Base-by-base conservation (phyloP, 2,329 filamentous ascomycete genomes). In the Colletotrichum spinosum region DNA sequence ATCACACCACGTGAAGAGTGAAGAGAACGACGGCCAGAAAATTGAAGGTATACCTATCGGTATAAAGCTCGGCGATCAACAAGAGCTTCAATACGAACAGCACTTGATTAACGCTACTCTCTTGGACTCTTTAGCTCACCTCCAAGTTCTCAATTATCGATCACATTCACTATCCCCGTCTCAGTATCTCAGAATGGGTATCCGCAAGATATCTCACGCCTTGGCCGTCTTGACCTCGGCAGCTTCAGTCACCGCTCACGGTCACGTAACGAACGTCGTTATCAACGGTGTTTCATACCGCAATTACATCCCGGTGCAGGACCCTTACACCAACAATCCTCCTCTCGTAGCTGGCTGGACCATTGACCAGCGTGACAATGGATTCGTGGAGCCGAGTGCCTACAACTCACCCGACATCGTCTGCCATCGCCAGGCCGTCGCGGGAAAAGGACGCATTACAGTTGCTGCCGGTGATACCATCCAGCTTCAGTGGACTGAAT, bases 401-500 rank as follows among this genome's bases (percentile, higher is more conserved):
- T 83, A 81, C 65, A 69, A 66, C 15, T 70, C 68, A 44, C 69
- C 76, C 2, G 81, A 84, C 55, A 86, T 86, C 68, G 80, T 83
- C 72, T 86, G 84, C 72, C 82, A 85, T 71, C 76, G 75, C 15
- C 72, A 75, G 10, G 78, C 78, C 8, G 76, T 73, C 3, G 76
- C 80, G 13, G 83, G 76, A 1, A 71, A 74, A 25, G 77, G 77
- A 4, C 76, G 78, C 54, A 79, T 80, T 7, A 72, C 75, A 11
- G 76, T 85, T 42, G 70, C 75, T 5, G 83, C 84, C 3, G 84
- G 84, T 37, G 78, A 79, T 67, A 74, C 73, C 52, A 73, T 86
- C 67, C 78, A 79, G 35, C 73, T 86, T 48, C 76, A 80, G 68
- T 86, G 84, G 84, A 79, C 78, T 57, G 73, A 74, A 2, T 85